Base-by-base conservation (phyloP, 306 rosid genomes). In the Citrullus mucosospermus region DNA sequence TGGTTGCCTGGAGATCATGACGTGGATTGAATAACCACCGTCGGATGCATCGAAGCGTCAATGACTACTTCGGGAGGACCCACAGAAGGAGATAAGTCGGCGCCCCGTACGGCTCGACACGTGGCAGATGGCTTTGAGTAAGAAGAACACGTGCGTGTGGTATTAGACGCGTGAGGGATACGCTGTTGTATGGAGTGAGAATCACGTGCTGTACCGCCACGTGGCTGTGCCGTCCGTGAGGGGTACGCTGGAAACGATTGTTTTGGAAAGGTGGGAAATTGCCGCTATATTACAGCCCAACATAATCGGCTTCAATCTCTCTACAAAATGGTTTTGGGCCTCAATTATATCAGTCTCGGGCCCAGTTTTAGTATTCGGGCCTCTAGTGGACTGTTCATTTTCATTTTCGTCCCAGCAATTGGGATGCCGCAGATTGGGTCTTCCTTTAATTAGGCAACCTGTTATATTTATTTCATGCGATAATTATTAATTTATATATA, bases 1-100 rank as follows among this genome's bases (percentile, higher is more conserved):
- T 72, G 68, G 28, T 6, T 63, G 30, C 20, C 5, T 44, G 73
- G 8, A 61, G 76, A 3, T 0, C 30, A 38, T 59, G 68, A 73
- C 91, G 89, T 89, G 96, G 87, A 67, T 67, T 22, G 1, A 0
- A 66, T 4, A 0, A 0, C 0, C 28, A 50, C 59, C 84, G 84
- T 69, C 18, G 78, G 63, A 43, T 15, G 1, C 11, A 32, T 32
- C 18, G 14, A 0, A 53, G 32, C 10, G 55, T 34, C 18, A n/a
- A 13, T 4, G 41, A 16, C 56, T 36, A 48, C 76, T 76, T 46
- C 30, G 39, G 6, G 6, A 10, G 81, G 50, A 36, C 36, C 65
- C 39, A n/a, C 66, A 14, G 5, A 1, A 20, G 25, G 48, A 56
- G 32, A 68, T 43, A 43, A 62, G 59, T 78, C 41, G 53, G 63